A percentile compares a stretch with the other conserved stretches of the same genome.
Evolutionary conservation across 805 yeast species (phyloP).

Genomic region (Debaryomyces castellii): DNA sequence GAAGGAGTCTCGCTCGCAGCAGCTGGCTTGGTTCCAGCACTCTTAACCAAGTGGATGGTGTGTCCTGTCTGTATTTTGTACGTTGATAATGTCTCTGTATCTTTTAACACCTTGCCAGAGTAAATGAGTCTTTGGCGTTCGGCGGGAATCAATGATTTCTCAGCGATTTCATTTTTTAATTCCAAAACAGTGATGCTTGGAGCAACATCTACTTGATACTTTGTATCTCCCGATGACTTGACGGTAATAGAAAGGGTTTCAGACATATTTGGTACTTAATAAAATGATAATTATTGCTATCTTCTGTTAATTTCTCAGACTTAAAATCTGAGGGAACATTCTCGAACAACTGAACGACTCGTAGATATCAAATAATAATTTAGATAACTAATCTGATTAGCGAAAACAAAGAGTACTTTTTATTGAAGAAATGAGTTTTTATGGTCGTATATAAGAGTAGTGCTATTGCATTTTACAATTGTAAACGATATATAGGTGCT

Average conservation of each 20-base stretch:
- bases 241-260: constrained; percentile 30
- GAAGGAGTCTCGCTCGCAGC: constrained; percentile 24
- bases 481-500: too few relatives aligned
- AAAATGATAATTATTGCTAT: not conserved
- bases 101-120: constrained; percentile 92
- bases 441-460: too few relatives aligned
- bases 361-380: not conserved
- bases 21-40: constrained; percentile 48
- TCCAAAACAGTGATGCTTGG: constrained; percentile 58
- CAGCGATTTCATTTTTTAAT: constrained; percentile 65
- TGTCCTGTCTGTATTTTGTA: constrained; percentile 87
- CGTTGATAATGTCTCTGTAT: constrained; percentile 65
- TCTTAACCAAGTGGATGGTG: constrained; percentile 85
- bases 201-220: constrained; percentile 63
- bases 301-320: not conserved
- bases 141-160: constrained; percentile 63
- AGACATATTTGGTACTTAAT: constrained; percentile 18
- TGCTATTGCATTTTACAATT: too few relatives aligned
- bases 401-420: too few relatives aligned
- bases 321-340: not conserved
- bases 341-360: not conserved
- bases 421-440: too few relatives aligned
- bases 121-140: constrained; percentile 87
- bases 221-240: constrained; percentile 71
- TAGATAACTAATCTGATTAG: too few relatives aligned